Evolutionary conservation across 1,284 basidiomycete genomes (phyloP).

Genomic region (Trichosporon ovoides): DNA sequence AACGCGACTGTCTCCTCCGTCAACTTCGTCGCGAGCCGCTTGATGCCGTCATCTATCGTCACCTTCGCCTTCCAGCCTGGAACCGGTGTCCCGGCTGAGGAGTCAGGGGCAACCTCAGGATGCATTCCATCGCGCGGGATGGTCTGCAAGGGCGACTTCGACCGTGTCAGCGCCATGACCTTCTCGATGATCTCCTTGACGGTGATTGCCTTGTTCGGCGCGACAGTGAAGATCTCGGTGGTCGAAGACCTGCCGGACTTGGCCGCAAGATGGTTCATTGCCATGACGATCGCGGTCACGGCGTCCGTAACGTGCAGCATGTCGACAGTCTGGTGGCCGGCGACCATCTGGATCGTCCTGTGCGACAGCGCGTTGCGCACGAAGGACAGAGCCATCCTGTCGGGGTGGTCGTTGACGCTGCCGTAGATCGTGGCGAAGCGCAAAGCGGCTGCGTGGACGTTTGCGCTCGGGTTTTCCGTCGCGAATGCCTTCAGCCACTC

Average conservation of each 20-base stretch:
- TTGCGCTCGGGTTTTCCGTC: not conserved
- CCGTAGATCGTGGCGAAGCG: slow-evolving; percentile 36
- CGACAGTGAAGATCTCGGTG: slow-evolving; percentile 32
- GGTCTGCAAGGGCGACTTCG: slow-evolving; percentile 29
- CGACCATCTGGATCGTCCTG: slow-evolving; percentile 37
- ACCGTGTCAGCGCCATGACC: slow-evolving; percentile 28
- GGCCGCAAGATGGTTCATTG: slow-evolving; percentile 17
- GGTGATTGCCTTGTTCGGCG: slow-evolving; percentile 19
- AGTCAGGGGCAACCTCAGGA: slow-evolving; percentile 11
- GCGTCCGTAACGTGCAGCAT: slow-evolving; percentile 36
- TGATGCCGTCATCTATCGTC: slow-evolving; percentile 26
- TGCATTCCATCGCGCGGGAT: slow-evolving; percentile 28
- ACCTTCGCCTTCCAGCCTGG: slow-evolving; percentile 26
- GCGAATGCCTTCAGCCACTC: slow-evolving; percentile 17
- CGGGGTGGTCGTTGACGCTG: slow-evolving; percentile 28
- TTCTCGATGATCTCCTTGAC: slow-evolving; percentile 28
- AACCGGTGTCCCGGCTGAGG: not conserved
- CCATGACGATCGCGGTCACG: slow-evolving; percentile 26
- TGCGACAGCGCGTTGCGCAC: slow-evolving; percentile 30
- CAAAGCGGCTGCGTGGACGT: slow-evolving; percentile 25
- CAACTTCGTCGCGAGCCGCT: slow-evolving; percentile 19
- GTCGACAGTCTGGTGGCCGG: slow-evolving; percentile 32
- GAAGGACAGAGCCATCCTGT: slow-evolving; percentile 33
- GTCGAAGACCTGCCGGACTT: slow-evolving; percentile 4
- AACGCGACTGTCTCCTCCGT: slow-evolving; percentile 16